These are phyloP conservation scores for Myxozyma lipomycoides DNA, from an alignment of 805 yeast genomes.

Conservation along the genomic window DNA sequence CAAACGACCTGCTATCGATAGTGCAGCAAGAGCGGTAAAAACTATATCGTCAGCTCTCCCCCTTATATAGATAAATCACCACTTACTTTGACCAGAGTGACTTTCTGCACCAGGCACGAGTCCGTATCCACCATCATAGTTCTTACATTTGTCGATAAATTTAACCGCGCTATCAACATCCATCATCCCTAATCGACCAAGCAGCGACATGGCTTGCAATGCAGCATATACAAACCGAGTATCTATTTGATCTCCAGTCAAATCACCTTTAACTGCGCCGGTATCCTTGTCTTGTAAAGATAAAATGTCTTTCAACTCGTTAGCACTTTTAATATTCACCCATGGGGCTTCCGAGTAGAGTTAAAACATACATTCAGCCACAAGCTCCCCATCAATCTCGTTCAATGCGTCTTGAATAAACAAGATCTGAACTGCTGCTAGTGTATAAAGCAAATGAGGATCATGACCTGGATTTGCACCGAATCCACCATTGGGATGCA, in stretches of 20 bases:
- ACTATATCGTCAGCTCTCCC: no score
- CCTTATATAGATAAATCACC: background rate
- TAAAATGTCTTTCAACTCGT: slow-evolving; percentile 27
- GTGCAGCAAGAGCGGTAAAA: slow-evolving; percentile 77
- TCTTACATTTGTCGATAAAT: slow-evolving; percentile 66
- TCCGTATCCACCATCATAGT: slow-evolving; percentile 96
- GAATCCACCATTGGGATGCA: slow-evolving; percentile 58
- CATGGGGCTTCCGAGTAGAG: background rate
- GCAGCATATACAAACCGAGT: slow-evolving; percentile 87
- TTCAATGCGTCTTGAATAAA: slow-evolving; percentile 61
- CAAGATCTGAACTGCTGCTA: slow-evolving; percentile 81
- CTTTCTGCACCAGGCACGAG: slow-evolving; percentile 91
- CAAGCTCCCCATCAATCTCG: slow-evolving; percentile 35
- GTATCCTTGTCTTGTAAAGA: slow-evolving; percentile 48
- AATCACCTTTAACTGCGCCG: slow-evolving; percentile 53
- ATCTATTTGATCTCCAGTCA: slow-evolving; percentile 87
- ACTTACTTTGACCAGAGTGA: slow-evolving; percentile 74
- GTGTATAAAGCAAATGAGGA: slow-evolving; percentile 76
- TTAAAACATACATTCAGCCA: slow-evolving; percentile 40
- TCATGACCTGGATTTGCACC: slow-evolving; percentile 89
- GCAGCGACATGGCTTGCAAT: slow-evolving; percentile 63
- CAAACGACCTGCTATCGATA: slow-evolving; percentile 62
- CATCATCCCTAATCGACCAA: slow-evolving; percentile 53
- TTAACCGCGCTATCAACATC: slow-evolving; percentile 58
- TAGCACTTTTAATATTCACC: background rate